Conservation (phyloP, 768 basidiomycete species). For the Panus rudis region DNA sequence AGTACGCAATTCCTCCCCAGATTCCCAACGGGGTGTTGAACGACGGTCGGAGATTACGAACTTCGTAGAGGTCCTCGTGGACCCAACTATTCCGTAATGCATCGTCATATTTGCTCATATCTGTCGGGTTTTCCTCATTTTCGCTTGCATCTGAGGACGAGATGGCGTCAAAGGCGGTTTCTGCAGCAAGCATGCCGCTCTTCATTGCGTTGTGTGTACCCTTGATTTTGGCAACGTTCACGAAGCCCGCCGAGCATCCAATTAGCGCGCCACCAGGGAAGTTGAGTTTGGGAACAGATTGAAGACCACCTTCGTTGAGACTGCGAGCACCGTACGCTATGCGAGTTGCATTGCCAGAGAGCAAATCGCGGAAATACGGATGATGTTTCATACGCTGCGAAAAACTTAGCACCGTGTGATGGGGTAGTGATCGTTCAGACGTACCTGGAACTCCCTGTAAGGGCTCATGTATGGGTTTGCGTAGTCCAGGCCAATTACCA, state of each 20-base stretch:
- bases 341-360: conserved; percentile 64
- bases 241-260: conserved; percentile 92
- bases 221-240: conserved; percentile 97
- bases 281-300: conserved; percentile 76
- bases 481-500: conserved; percentile 94
- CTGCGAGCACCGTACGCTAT: conserved; percentile 88
- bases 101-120: conserved; percentile 69
- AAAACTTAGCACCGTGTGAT: conserved; percentile 30
- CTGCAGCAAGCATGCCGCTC: conserved; percentile 94
- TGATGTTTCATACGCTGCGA: conserved; percentile 90
- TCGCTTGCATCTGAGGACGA: conserved; percentile 21
- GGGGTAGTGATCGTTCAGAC: conserved; percentile 22
- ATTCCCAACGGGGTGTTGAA: conserved; percentile 78
- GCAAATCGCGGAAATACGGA: conserved; percentile 78
- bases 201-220: conserved; percentile 99
- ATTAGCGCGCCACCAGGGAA: conserved; percentile 95
- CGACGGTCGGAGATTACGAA: conserved; percentile 85
- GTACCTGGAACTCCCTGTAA: conserved; percentile 87
- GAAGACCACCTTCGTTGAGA: conserved; percentile 90
- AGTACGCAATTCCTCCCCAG: conserved; percentile 83
- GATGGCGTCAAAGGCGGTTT: conserved; percentile 70
- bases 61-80: conserved; percentile 77
- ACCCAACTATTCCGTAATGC: conserved; percentile 77
- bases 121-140: conserved; percentile 26
- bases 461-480: conserved; percentile 89